phyloP scores from a whole-genome alignment of 2,329 filamentous ascomycete genomes.

The Ceratocystis diversiconidia region DNA sequence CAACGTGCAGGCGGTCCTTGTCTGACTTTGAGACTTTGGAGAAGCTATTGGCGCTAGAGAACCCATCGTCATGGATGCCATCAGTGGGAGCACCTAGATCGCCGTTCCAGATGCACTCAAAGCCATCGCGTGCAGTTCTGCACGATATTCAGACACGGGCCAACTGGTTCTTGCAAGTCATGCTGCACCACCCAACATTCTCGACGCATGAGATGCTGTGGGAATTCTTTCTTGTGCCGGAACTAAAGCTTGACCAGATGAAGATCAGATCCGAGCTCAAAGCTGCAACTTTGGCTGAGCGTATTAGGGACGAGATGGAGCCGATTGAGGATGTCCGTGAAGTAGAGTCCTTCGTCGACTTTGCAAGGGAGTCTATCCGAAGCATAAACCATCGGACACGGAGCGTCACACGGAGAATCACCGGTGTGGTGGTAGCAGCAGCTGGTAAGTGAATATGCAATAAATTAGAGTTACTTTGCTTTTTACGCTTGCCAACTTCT shows the following conservation, averaged over 20 bases:
- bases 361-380: slow-evolving; percentile 79
- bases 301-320: slow-evolving; percentile 74
- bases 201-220: slow-evolving; percentile 93
- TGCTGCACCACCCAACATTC: slow-evolving; percentile 82
- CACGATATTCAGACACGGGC: slow-evolving; percentile 77
- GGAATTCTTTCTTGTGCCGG: slow-evolving; percentile 97
- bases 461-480: not conserved
- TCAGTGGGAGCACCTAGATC: slow-evolving; percentile 62
- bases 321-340: slow-evolving; percentile 73
- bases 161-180: slow-evolving; percentile 74
- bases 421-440: slow-evolving; percentile 38
- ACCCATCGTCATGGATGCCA: slow-evolving; percentile 91
- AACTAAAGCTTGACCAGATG: slow-evolving; percentile 82
- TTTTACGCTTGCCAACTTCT: not conserved
- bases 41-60: slow-evolving; percentile 69
- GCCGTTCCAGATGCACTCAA: slow-evolving; percentile 85
- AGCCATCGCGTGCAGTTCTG: slow-evolving; percentile 73
- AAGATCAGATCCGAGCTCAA: slow-evolving; percentile 77
- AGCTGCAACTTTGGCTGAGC: slow-evolving; percentile 67
- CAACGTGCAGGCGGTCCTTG: slow-evolving; percentile 77
- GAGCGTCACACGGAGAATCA: slow-evolving; percentile 66
- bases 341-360: slow-evolving; percentile 83
- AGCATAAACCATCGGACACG: slow-evolving; percentile 72
- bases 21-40: slow-evolving; percentile 84
- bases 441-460: slow-evolving; percentile 13